Percentiles rank a stretch among this genome's conserved stretches.
Conservation (phyloP, 805 yeast genomes). For the Metschnikowia borealis region DNA sequence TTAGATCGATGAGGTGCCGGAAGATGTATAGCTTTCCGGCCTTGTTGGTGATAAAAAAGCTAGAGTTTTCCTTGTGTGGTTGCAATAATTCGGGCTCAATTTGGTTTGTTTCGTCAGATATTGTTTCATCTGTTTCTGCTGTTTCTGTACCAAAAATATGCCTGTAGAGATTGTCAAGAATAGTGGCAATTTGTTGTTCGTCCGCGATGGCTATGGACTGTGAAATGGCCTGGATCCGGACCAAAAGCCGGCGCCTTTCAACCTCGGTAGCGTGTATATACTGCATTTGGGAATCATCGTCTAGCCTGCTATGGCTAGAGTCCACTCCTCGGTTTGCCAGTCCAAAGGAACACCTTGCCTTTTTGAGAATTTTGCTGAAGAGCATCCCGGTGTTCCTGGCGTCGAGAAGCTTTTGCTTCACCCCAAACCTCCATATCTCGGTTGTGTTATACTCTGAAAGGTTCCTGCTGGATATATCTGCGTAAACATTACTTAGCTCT, state of each 20-base stretch:
- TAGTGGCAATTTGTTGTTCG: constrained; percentile 14
- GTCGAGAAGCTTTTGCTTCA: constrained; percentile 12
- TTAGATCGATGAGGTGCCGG: constrained; percentile 17
- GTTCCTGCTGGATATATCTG: background rate
- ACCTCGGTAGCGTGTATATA: constrained; percentile 12
- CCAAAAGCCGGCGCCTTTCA: constrained; percentile 24
- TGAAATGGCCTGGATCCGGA: constrained; percentile 25
- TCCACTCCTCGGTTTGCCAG: constrained; percentile 5
- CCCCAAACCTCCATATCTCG: constrained; percentile 14
- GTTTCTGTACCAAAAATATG: constrained; percentile 3
- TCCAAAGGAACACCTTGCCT: constrained; percentile 10
- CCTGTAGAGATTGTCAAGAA: constrained; percentile 16
- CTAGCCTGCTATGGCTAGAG: background rate
- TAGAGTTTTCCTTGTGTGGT: too few relatives aligned
- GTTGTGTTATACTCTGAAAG: constrained; percentile 13
- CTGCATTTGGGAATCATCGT: constrained; percentile 15
- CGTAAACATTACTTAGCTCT: background rate
- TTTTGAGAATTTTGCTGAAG: constrained; percentile 12
- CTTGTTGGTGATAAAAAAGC: constrained; percentile 4
- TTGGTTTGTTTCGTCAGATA: too few relatives aligned
- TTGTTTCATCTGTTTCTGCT: background rate
- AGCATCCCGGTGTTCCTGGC: constrained; percentile 7
- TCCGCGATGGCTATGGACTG: constrained; percentile 26
- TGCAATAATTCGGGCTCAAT: too few relatives aligned
- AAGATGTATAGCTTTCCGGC: constrained; percentile 20